These are phyloP conservation scores for Microbotryomycetes sp. DNA, from an alignment of 1,284 basidiomycete species.

Conservation along the genomic window DNA sequence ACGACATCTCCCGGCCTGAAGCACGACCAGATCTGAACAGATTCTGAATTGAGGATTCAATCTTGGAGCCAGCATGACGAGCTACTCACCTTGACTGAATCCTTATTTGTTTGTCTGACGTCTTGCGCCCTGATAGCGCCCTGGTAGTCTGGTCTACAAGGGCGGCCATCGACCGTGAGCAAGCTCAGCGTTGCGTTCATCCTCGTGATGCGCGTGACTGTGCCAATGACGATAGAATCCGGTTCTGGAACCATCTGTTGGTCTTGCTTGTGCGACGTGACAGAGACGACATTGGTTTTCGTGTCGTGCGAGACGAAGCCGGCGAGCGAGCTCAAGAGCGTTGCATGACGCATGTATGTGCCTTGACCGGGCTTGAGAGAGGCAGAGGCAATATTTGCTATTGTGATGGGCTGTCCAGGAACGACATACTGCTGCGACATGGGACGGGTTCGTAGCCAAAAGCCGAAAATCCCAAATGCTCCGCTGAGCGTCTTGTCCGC, in stretches of 20 bases:
- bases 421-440: slow-evolving; percentile 46
- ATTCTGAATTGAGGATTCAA: neutral
- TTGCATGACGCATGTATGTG: slow-evolving; percentile 50
- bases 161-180: slow-evolving; percentile 81
- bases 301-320: neutral
- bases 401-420: slow-evolving; percentile 71
- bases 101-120: slow-evolving; percentile 50
- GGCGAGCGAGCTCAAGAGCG: neutral
- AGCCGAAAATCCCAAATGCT: no score
- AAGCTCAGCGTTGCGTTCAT: slow-evolving; percentile 81
- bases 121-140: slow-evolving; percentile 89
- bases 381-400: slow-evolving; percentile 51
- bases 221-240: slow-evolving; percentile 55
- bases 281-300: slow-evolving; percentile 25
- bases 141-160: slow-evolving; percentile 77
- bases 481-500: no score
- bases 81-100: slow-evolving; percentile 26
- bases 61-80: neutral
- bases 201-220: slow-evolving; percentile 76
- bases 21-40: slow-evolving; percentile 81
- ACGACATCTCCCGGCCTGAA: slow-evolving; percentile 96
- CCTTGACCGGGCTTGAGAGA: slow-evolving; percentile 57
- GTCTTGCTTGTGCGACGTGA: slow-evolving; percentile 40
- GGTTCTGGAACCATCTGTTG: slow-evolving; percentile 43
- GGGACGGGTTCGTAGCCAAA: no score